Base-by-base conservation (phyloP, 2,329 filamentous ascomycete species). In the Pseudogymnoascus sp. region DNA sequence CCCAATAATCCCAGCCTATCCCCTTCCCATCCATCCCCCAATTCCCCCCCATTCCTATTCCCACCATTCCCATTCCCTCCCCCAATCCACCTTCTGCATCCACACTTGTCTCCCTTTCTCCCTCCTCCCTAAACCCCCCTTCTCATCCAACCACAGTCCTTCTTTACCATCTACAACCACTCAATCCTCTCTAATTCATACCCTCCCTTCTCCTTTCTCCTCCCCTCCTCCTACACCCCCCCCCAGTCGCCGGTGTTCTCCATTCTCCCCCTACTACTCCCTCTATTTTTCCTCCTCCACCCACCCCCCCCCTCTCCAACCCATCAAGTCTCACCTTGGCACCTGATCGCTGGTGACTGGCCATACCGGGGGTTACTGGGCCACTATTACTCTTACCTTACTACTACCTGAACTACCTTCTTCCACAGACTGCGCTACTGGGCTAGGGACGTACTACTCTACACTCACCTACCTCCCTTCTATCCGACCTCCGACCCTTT, bases 281-380 rank as follows among this genome's bases (percentile, higher is more conserved):
- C 8, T 40, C 37, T 37, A 18, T 40, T 40, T n/a, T 21, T 21
- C 39, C 13, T 15, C 15, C 15, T 15, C 8, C 37, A 18, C 37
- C 8, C 35, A 1, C 13, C 39, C 39, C 15, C 39, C 39, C 36
- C 6, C 35, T 13, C 39, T 39, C 27, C 36, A 37, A 25, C 42
- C 36, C 58, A 31, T 31, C 58, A 60, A 60, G 25, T 35, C 58
- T 40, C 36, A 37, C 58, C 18, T 60, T 40, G 15, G 36, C 36
- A 60, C 31, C 58, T 27, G 33, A 45, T 45, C 40, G 40, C 40
- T 48, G 42, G 21, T 48, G 25, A 29, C 42, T 48, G 42, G 39
- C 25, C 12, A n/a, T 48, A 27, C 21, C n/a, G 42, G 37, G 37
- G 42, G 25, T n/a, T n/a, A 48, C 42, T 48, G 40, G 40, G 25